Evolutionary conservation across 805 yeast species (phyloP).

Genomic region (Metschnikowia reukaufii): DNA sequence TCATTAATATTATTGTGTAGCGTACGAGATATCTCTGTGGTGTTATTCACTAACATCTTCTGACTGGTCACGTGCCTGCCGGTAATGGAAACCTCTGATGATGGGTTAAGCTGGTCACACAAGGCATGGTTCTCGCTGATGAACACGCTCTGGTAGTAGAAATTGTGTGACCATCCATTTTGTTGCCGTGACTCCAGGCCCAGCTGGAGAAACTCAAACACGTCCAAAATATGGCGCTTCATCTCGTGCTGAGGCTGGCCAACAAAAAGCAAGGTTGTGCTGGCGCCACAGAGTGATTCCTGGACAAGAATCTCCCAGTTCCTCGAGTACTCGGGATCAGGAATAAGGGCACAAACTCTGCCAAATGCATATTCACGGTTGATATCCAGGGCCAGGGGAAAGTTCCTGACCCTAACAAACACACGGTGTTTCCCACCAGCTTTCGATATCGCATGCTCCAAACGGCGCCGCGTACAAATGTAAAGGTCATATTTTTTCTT

Average conservation of each 20-base stretch:
- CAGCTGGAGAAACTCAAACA: conserved; percentile 1
- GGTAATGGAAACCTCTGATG: conserved; percentile 6
- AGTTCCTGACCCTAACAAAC: conserved; percentile 7
- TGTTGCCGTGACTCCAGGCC: background rate
- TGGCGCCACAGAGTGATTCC: conserved; percentile 17
- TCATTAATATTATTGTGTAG: background rate
- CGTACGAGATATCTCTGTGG: background rate
- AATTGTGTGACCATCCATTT: background rate
- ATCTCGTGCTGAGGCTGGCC: conserved; percentile 15
- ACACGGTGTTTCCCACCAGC: conserved; percentile 1
- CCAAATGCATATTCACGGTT: background rate
- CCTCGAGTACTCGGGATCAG: conserved; percentile 6
- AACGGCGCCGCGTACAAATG: conserved; percentile 37
- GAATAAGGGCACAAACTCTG: background rate
- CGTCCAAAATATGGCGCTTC: background rate
- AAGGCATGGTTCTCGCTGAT: background rate
- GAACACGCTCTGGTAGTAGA: conserved; percentile 3
- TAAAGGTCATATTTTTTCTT: conserved; percentile 30
- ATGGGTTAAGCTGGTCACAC: conserved; percentile 11
- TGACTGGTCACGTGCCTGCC: conserved; percentile 8
- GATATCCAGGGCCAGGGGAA: too few species aligned
- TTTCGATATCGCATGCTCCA: conserved; percentile 49
- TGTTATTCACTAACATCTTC: conserved; percentile 10
- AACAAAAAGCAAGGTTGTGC: conserved; percentile 20
- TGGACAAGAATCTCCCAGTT: conserved; percentile 22